These are phyloP conservation scores for Aulographum hederae DNA, from an alignment of 2,329 filamentous ascomycete species.

Conservation along the genomic window DNA sequence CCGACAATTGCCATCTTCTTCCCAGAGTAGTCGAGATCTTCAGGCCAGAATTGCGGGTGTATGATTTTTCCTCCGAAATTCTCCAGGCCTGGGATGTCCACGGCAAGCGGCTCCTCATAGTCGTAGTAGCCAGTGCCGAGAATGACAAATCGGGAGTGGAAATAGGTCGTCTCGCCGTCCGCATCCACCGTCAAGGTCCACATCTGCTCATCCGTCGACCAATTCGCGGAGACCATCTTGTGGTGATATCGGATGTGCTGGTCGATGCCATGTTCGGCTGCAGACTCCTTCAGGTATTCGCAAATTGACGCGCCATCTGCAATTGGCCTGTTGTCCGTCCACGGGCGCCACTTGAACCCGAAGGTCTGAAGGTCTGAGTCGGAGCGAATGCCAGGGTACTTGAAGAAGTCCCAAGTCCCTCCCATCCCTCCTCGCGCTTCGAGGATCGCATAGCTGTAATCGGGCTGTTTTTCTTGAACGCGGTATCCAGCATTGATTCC, in stretches of 20 bases:
- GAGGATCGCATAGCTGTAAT: constrained; percentile 43
- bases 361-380: constrained; percentile 32
- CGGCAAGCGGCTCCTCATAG: constrained; percentile 43
- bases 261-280: constrained; percentile 24
- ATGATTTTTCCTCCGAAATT: constrained; percentile 44
- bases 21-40: constrained; percentile 42
- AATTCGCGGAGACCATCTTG: constrained; percentile 21
- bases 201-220: constrained; percentile 28
- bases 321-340: constrained; percentile 32
- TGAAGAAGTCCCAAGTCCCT: constrained; percentile 66
- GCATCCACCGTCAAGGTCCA: constrained; percentile 23
- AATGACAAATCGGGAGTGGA: constrained; percentile 31
- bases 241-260: constrained; percentile 25
- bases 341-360: constrained; percentile 51
- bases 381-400: constrained; percentile 49
- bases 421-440: constrained; percentile 49
- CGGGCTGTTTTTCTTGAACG: constrained; percentile 39
- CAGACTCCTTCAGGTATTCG: constrained; percentile 25
- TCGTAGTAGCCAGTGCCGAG: constrained; percentile 57
- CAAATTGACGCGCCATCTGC: constrained; percentile 25
- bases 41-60: constrained; percentile 63
- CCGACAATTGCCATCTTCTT: constrained; percentile 59
- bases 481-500: constrained; percentile 61
- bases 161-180: constrained; percentile 16
- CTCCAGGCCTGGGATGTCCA: constrained; percentile 47